A percentile compares a stretch with the other conserved stretches of the same genome.
These are phyloP conservation scores for Eugenia klotzschiana DNA, from an alignment of 441 rosid species.

Conservation along the genomic window DNA sequence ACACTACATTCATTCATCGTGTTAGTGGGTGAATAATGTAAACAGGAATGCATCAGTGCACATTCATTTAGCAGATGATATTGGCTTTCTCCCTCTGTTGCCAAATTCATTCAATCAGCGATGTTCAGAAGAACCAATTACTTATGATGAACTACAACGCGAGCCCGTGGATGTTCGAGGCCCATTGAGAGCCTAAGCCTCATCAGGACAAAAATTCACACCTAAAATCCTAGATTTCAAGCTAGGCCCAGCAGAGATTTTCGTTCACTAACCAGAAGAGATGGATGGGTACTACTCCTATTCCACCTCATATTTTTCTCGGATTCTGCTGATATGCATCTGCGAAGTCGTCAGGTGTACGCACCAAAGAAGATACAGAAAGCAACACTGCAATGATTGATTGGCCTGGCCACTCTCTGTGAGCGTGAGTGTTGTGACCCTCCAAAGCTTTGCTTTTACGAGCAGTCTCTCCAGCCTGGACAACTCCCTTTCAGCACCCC, in stretches of 20 bases:
- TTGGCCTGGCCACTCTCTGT: neutral
- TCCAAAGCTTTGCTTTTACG: neutral
- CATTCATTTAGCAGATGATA: neutral
- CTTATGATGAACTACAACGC: neutral
- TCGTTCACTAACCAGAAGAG: neutral
- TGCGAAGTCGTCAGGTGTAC: neutral
- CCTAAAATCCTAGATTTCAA: neutral
- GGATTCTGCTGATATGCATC: neutral
- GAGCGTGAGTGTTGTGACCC: neutral
- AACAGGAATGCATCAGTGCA: neutral
- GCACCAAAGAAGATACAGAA: neutral
- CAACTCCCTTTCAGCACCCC: neutral
- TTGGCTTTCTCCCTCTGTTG: neutral
- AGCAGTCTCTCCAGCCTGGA: neutral
- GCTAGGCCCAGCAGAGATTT: neutral
- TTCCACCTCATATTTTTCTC: neutral
- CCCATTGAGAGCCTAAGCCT: neutral
- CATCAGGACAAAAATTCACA: neutral
- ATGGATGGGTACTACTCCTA: neutral
- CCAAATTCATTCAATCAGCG: neutral
- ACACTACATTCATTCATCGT: neutral
- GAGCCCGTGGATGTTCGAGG: neutral
- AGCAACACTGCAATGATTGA: neutral
- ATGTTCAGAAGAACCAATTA: neutral
- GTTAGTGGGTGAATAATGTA: neutral